phyloP scores from a whole-genome alignment of 148 eudicot species.

The Silene conica region DNA sequence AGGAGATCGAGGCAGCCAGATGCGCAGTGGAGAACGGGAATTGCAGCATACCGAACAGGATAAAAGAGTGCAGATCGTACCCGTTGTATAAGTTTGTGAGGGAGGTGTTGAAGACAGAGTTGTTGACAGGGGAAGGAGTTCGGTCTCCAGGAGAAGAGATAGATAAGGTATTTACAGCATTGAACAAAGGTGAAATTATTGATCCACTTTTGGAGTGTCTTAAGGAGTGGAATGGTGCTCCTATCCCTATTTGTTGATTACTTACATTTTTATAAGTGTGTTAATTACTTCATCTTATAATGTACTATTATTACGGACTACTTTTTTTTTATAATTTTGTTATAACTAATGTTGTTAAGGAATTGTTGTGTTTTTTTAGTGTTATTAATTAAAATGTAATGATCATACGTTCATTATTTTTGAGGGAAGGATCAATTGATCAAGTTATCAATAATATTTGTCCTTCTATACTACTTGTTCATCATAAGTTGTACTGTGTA shows the following conservation, averaged over 20 bases:
- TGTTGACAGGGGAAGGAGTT: conserved; percentile 62
- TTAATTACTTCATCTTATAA: neutral
- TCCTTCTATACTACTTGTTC: neutral
- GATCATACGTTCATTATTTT: conserved; percentile 9
- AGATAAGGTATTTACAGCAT: conserved; percentile 66
- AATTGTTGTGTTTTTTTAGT: conserved; percentile 12
- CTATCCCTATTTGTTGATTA: conserved; percentile 64
- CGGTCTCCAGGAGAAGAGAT: conserved; percentile 70
- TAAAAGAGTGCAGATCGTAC: conserved; percentile 69
- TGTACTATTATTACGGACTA: conserved; percentile 3
- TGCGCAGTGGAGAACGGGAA: conserved; percentile 44
- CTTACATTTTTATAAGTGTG: too few species aligned
- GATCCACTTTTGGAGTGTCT: conserved; percentile 78
- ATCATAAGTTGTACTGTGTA: too few species aligned
- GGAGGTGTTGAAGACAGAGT: conserved; percentile 46
- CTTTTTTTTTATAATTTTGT: conserved; percentile 1
- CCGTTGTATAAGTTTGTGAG: conserved; percentile 68
- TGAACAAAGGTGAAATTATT: conserved; percentile 54
- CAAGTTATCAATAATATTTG: neutral
- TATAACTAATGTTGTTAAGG: neutral
- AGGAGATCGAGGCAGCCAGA: conserved; percentile 62
- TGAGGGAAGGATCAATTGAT: conserved; percentile 1
- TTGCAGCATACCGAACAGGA: conserved; percentile 44
- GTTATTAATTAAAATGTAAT: conserved; percentile 6
- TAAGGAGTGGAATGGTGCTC: conserved; percentile 77